A percentile compares a stretch with the other conserved stretches of the same genome.
These are phyloP conservation scores for Leccinum incarnatum DNA, from an alignment of 768 basidiomycete genomes.

Conservation along the genomic window DNA sequence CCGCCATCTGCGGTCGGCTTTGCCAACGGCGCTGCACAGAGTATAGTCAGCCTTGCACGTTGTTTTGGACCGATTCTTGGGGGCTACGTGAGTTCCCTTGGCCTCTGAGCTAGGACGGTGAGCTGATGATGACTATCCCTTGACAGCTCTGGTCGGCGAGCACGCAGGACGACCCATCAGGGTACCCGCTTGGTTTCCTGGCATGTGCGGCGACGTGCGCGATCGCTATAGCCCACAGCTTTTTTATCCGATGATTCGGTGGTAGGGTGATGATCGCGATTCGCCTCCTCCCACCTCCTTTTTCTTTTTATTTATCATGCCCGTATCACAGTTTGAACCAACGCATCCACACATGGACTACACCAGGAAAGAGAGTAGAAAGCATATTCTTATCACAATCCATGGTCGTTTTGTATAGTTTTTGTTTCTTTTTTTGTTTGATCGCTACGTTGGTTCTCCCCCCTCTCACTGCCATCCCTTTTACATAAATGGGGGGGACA, in stretches of 20 bases:
- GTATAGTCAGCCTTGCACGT: constrained; percentile 88
- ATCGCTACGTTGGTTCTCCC: background rate
- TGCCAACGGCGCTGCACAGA: constrained; percentile 95
- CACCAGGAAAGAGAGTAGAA: background rate
- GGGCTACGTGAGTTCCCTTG: constrained; percentile 57
- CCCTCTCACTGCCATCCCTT: background rate
- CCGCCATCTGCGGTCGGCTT: constrained; percentile 86
- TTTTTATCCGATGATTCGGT: constrained; percentile 71
- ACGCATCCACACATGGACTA: background rate
- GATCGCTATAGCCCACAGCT: constrained; percentile 65
- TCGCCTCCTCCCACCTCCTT: background rate
- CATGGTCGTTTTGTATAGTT: background rate
- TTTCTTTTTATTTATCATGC: background rate
- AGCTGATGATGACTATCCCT: constrained; percentile 5
- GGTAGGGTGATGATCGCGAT: constrained; percentile 9
- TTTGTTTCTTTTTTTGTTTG: background rate
- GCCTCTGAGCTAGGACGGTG: background rate
- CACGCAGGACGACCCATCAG: constrained; percentile 62
- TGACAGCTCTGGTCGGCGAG: constrained; percentile 71
- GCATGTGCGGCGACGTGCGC: constrained; percentile 60
- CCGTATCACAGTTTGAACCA: background rate
- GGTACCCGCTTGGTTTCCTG: constrained; percentile 75
- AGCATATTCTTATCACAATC: background rate
- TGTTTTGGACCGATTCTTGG: constrained; percentile 87
- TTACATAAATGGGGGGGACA: background rate